Percentiles rank a stretch among this genome's conserved stretches.
These are phyloP conservation scores for Phytophthora pini DNA, from an alignment of 352 stramenopile species.

Conservation along the genomic window DNA sequence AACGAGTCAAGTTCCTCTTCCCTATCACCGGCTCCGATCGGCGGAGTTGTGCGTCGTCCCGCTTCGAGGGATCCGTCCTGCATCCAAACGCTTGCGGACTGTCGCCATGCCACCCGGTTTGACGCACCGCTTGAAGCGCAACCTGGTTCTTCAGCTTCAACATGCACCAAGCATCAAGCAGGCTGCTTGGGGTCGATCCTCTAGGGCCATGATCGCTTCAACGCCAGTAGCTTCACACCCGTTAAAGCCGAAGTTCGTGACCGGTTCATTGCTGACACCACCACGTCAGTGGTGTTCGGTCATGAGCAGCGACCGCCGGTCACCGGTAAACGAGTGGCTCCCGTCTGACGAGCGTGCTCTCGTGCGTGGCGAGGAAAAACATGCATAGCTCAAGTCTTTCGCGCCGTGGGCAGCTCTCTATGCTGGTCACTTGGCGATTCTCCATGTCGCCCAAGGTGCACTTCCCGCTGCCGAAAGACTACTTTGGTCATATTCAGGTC, in stretches of 20 bases:
- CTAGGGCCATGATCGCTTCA: background rate
- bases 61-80: background rate
- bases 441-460: conserved; percentile 12
- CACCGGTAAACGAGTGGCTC: conserved; percentile 6
- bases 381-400: conserved; percentile 9
- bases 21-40: conserved; percentile 3
- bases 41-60: background rate
- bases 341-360: conserved; percentile 21
- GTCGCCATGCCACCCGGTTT: conserved; percentile 1
- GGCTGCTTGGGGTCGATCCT: background rate
- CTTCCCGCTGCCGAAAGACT: conserved; percentile 33
- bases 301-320: background rate
- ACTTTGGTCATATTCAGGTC: conserved; percentile 39
- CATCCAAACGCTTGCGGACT: conserved; percentile 4
- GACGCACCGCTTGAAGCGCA: conserved; percentile 10
- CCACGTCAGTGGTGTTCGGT: conserved; percentile 17
- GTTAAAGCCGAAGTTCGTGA: background rate
- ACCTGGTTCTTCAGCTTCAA: conserved; percentile 10
- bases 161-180: background rate
- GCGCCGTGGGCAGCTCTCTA: background rate
- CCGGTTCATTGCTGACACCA: conserved; percentile 15
- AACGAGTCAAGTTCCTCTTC: conserved; percentile 7
- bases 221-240: background rate
- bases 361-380: conserved; percentile 14
- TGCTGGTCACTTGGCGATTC: conserved; percentile 20